These are phyloP conservation scores for Phytophthora cryptogea DNA, from an alignment of 352 stramenopile species.

Conservation along the genomic window DNA sequence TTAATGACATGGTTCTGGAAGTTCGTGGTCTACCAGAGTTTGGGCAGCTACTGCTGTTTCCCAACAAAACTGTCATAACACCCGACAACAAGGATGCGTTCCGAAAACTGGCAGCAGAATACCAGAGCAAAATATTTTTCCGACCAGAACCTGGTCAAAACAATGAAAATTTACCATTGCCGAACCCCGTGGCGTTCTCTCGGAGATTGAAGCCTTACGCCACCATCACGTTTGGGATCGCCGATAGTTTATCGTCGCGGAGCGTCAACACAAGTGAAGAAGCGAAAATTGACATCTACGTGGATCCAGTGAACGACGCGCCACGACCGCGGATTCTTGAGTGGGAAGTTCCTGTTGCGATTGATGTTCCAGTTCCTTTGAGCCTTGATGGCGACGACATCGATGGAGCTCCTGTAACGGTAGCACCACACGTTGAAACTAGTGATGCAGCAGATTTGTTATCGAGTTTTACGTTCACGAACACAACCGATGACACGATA, in stretches of 20 bases:
- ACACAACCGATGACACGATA: neutral
- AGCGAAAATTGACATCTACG: conserved; percentile 56
- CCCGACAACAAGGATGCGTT: conserved; percentile 46
- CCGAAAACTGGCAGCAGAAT: conserved; percentile 42
- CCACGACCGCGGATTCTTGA: conserved; percentile 31
- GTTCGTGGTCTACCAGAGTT: conserved; percentile 49
- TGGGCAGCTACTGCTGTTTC: conserved; percentile 56
- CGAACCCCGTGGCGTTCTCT: conserved; percentile 44
- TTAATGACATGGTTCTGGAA: conserved; percentile 60
- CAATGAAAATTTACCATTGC: conserved; percentile 48
- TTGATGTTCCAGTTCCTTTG: conserved; percentile 30
- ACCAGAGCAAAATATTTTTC: conserved; percentile 62
- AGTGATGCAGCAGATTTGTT: conserved; percentile 13
- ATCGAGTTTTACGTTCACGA: conserved; percentile 25
- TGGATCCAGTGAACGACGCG: conserved; percentile 53
- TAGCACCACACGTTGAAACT: neutral
- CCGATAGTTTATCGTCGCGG: conserved; percentile 33
- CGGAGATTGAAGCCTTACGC: conserved; percentile 41
- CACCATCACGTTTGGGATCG: conserved; percentile 39
- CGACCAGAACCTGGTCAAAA: conserved; percentile 44
- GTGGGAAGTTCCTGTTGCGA: conserved; percentile 28
- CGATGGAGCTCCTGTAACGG: conserved; percentile 27
- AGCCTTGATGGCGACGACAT: conserved; percentile 46
- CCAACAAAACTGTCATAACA: conserved; percentile 49
- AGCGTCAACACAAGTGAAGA: conserved; percentile 35